Percentiles rank a stretch among this genome's conserved stretches.
Conservation (phyloP, 1,139 yeast genomes). For the Suhomyces ambrosiae region DNA sequence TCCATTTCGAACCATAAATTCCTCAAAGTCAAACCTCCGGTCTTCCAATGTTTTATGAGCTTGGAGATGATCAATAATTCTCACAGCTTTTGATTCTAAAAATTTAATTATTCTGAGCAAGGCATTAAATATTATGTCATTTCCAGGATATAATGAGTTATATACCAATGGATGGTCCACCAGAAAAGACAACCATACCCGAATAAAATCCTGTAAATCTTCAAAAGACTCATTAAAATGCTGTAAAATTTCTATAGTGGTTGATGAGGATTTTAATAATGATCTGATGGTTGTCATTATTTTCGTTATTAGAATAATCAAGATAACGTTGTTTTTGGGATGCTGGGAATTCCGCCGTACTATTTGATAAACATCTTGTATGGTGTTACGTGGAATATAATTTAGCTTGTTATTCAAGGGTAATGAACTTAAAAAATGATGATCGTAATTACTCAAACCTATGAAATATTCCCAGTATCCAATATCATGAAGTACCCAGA, state of each 20-base stretch:
- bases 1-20: constrained; percentile 5
- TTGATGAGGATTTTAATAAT: constrained; percentile 1
- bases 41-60: constrained; percentile 1
- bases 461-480: constrained; percentile 38
- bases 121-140: constrained; percentile 33
- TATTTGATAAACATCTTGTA: constrained; percentile 15
- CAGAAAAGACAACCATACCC: constrained; percentile 33
- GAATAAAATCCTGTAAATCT: constrained; percentile 17
- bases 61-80: constrained; percentile 5
- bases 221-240: constrained; percentile 15
- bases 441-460: constrained; percentile 16
- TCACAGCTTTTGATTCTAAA: constrained; percentile 9
- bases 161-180: constrained; percentile 24
- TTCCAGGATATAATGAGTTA: constrained; percentile 35
- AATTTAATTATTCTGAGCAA: constrained; percentile 18
- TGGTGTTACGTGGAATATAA: constrained; percentile 1
- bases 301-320: constrained; percentile 21
- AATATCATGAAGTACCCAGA: constrained; percentile 31
- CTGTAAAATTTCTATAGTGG: constrained; percentile 14
- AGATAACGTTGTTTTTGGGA: constrained; percentile 26
- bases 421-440: constrained; percentile 23
- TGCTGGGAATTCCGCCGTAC: constrained; percentile 25
- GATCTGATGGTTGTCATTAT: constrained; percentile 12
- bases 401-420: constrained; percentile 18
- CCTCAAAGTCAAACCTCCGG: constrained; percentile 3